Base-by-base conservation (phyloP, 164 flowering plant species). In the Vitis rotundifolia region DNA sequence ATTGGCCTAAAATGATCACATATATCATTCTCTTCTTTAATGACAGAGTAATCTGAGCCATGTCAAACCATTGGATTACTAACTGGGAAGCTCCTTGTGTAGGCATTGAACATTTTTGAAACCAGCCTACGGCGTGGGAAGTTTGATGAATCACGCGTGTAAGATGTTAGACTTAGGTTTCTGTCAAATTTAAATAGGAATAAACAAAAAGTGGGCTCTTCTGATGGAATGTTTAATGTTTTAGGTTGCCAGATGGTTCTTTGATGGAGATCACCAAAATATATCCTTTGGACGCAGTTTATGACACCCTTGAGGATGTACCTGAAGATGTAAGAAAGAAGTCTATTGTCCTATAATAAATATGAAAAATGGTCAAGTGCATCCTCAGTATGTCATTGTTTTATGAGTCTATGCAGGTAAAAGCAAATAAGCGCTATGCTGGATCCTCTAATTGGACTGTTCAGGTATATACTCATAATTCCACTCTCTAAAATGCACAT, bases 91-190 rank as follows among this genome's bases (percentile, higher is more conserved):
- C 18, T 69, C 63, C 31, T 72, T 11, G 3, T 76, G 59, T 74
- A 95, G 99, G 98, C 94, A 11, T 70, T 95, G 61, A 95, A 91
- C 76, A 95, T 95, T 68, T 95, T 95, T 79, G 98, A 95, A 71
- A 87, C 84, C 49, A 95, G 96, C 77, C 85, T 93, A 62, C 86
- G 93, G 31, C 94, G 98, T 71, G 99, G 99, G 64, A 95, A 95
- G 74, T 95, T 95, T 81, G 96, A 95, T 71, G 91, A 81, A 71
- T 95, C 98, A 59, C 90, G 99, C 10, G 82, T 83, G 98, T 95
- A 85, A 81, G 94, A 73, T 64, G 57, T 50, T 75, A 28, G 26
- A 59, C 9, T 53, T 69, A 9, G 11, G 61, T 76, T 22, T 31
- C 7, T 26, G 2, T 19, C 26, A 13, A 10, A 67, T 49, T 49